phyloP scores from a whole-genome alignment of 305 asterid genomes.

The Fraxinus angustifolia region DNA sequence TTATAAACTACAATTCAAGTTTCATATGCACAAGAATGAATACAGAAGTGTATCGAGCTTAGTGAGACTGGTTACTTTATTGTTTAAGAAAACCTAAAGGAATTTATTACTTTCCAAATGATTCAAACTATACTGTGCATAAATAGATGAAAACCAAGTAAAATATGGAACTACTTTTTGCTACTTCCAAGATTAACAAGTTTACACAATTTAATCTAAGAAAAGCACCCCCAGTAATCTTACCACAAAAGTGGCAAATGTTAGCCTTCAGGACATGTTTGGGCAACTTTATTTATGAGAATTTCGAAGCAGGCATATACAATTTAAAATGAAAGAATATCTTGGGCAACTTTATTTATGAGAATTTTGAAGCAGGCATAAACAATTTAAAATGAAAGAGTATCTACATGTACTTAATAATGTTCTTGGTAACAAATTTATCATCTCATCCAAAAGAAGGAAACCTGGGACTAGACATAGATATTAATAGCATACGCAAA shows the following conservation, averaged over 20 bases:
- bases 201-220: neutral
- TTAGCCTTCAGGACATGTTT: neutral
- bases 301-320: neutral
- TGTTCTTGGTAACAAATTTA: neutral
- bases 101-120: neutral
- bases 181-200: neutral
- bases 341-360: no score
- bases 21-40: neutral
- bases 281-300: neutral
- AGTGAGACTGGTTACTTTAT: neutral
- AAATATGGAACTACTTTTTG: neutral
- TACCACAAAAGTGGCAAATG: neutral
- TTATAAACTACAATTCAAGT: constrained; percentile 14
- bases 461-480: neutral
- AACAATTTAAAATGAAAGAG: no score
- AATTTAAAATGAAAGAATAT: neutral
- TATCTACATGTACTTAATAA: neutral
- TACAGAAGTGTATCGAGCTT: neutral
- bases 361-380: no score
- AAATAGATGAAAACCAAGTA: neutral
- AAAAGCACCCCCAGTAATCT: neutral
- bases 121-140: neutral
- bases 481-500: neutral
- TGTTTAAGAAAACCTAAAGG: neutral
- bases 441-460: neutral